Percentiles rank a stretch among this genome's conserved stretches.
phyloP scores from a whole-genome alignment of 2,329 filamentous ascomycete genomes.

The Trichoderma sp. region DNA sequence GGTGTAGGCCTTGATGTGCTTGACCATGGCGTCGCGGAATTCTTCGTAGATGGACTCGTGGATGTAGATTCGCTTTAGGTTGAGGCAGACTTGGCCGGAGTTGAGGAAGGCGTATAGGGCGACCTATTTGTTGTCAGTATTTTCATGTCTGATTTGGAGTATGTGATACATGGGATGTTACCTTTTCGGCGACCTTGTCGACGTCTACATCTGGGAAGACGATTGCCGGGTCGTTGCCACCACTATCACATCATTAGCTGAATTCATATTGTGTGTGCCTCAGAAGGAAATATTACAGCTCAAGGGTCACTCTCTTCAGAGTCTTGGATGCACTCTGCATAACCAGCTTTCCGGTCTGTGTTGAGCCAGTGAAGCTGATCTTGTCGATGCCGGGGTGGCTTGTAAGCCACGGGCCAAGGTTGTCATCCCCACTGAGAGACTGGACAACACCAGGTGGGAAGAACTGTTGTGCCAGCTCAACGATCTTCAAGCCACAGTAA shows the following conservation, averaged over 20 bases:
- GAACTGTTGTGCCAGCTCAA: conserved; percentile 54
- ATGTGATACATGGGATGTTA: background rate
- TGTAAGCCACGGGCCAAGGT: conserved; percentile 57
- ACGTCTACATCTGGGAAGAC: conserved; percentile 49
- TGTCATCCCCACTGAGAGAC: conserved; percentile 58
- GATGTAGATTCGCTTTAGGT: conserved; percentile 57
- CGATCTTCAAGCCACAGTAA: conserved; percentile 56
- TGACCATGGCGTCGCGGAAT: conserved; percentile 48
- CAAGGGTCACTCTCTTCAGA: conserved; percentile 63
- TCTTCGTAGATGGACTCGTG: conserved; percentile 55
- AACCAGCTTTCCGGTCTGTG: conserved; percentile 66
- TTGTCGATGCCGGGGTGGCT: conserved; percentile 57
- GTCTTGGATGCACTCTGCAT: conserved; percentile 67
- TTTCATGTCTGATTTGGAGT: conserved; percentile 21
- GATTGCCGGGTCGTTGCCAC: conserved; percentile 61
- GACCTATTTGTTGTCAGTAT: conserved; percentile 25
- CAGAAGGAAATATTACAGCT: conserved; percentile 41
- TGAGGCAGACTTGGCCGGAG: conserved; percentile 57
- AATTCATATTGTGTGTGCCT: fast-evolving
- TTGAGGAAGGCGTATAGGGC: conserved; percentile 47
- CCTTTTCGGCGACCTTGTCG: conserved; percentile 19
- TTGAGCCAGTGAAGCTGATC: conserved; percentile 72
- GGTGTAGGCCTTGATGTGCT: conserved; percentile 38
- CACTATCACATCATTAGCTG: conserved; percentile 31
- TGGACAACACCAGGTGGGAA: conserved; percentile 63